phyloP scores from a whole-genome alignment of 306 rosid species.

The Psophocarpus tetragonolobus region DNA sequence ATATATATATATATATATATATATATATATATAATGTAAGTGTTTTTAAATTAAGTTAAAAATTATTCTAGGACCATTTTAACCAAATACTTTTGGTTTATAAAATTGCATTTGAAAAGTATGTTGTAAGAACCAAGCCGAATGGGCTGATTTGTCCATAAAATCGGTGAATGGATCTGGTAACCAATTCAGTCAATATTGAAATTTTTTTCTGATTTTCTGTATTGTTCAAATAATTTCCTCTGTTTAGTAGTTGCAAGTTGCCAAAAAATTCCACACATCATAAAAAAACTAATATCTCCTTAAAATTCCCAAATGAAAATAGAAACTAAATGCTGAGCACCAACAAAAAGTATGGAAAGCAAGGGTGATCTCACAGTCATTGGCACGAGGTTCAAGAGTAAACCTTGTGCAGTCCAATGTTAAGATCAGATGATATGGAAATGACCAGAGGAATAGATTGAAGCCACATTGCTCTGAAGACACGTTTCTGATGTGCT shows the following conservation, averaged over 20 bases:
- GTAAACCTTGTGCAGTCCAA: slow-evolving; percentile 78
- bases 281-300: not conserved
- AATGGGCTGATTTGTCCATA: too few species aligned
- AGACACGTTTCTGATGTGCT: slow-evolving; percentile 94
- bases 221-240: not conserved
- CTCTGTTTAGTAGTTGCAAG: not conserved
- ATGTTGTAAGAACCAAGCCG: too few species aligned
- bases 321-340: not conserved
- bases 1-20: too few species aligned
- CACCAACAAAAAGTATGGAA: slow-evolving; percentile 13
- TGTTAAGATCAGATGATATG: slow-evolving; percentile 88
- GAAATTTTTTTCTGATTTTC: slow-evolving; percentile 16
- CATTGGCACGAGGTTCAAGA: slow-evolving; percentile 24
- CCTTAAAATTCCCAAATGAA: not conserved
- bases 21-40: too few species aligned
- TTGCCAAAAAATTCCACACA: slow-evolving; percentile 25
- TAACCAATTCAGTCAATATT: too few species aligned
- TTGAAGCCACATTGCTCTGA: slow-evolving; percentile 89
- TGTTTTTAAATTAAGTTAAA: too few species aligned
- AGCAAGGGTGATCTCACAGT: not conserved
- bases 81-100: too few species aligned
- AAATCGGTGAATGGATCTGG: too few species aligned
- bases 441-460: slow-evolving; percentile 82
- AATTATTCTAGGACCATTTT: too few species aligned
- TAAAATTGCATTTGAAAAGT: too few species aligned